Conservation (phyloP, 257 asterid species). For the Solanum tarijense region DNA sequence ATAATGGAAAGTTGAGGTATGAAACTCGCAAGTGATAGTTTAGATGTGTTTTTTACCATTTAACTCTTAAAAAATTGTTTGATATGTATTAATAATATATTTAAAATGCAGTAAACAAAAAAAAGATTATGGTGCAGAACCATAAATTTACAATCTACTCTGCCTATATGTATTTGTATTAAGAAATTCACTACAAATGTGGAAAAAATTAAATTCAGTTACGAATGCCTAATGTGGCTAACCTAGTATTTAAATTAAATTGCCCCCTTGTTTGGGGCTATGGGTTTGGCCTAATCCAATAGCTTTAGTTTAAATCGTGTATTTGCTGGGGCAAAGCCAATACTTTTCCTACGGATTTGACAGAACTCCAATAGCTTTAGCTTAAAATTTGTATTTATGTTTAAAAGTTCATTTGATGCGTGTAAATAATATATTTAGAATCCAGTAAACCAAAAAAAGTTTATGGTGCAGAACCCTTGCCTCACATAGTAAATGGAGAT, state of each 20-base stretch:
- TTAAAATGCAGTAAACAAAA: neutral
- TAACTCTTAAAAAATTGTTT: neutral
- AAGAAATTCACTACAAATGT: neutral
- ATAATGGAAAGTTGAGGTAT: neutral
- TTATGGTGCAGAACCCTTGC: neutral
- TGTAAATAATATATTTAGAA: no score
- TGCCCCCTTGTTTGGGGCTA: neutral
- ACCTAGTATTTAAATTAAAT: neutral
- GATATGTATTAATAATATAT: neutral
- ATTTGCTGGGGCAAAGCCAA: neutral
- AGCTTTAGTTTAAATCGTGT: neutral
- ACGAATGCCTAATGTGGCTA: neutral
- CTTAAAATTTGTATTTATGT: neutral
- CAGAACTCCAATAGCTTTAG: neutral
- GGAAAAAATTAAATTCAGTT: neutral
- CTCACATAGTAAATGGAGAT: neutral
- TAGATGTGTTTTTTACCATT: neutral
- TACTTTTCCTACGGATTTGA: neutral
- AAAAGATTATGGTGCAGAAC: neutral
- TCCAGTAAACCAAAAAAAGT: neutral
- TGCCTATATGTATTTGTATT: neutral
- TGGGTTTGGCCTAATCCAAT: neutral
- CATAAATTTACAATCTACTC: no score
- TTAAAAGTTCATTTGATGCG: neutral
- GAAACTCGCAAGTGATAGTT: neutral